These are phyloP conservation scores for Pythium utonaiense DNA, from an alignment of 352 stramenopile genomes.

Conservation along the genomic window DNA sequence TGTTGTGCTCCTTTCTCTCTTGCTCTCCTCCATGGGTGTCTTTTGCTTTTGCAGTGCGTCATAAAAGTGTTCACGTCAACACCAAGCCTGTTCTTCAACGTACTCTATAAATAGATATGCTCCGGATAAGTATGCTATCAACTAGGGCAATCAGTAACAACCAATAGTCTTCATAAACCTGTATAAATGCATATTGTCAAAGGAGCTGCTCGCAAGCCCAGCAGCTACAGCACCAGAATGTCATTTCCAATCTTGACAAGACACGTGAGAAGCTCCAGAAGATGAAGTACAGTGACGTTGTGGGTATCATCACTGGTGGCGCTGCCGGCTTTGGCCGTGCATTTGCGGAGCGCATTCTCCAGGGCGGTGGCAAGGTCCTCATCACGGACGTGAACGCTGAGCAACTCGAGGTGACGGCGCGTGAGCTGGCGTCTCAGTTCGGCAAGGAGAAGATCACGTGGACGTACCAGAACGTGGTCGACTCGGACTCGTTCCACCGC, in stretches of 20 bases:
- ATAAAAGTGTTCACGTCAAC: constrained; percentile 12
- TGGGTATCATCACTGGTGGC: constrained; percentile 71
- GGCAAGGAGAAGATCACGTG: constrained; percentile 53
- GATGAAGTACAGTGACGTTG: constrained; percentile 61
- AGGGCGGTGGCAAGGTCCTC: constrained; percentile 50
- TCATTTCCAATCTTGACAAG: constrained; percentile 9
- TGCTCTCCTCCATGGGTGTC: background rate
- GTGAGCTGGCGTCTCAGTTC: constrained; percentile 47
- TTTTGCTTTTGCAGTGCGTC: background rate
- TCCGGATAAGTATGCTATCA: background rate
- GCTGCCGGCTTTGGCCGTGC: constrained; percentile 61
- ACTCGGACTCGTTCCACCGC: constrained; percentile 55
- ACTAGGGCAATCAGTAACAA: too few relatives aligned
- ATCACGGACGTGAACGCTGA: constrained; percentile 75
- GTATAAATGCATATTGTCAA: background rate
- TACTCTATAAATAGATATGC: background rate
- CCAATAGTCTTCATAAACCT: too few relatives aligned
- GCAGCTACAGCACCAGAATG: constrained; percentile 4
- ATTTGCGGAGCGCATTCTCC: constrained; percentile 59
- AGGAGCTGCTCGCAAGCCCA: too few relatives aligned
- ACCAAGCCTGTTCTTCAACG: constrained; percentile 1
- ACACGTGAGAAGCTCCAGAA: background rate
- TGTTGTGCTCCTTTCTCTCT: background rate
- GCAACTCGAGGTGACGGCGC: constrained; percentile 51
- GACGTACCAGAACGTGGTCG: constrained; percentile 68